Evolutionary conservation across 83 land plant genomes (phyloP), one percentile per base, ranked within the genome.

Genomic region (Diphasiastrum complanatum): DNA sequence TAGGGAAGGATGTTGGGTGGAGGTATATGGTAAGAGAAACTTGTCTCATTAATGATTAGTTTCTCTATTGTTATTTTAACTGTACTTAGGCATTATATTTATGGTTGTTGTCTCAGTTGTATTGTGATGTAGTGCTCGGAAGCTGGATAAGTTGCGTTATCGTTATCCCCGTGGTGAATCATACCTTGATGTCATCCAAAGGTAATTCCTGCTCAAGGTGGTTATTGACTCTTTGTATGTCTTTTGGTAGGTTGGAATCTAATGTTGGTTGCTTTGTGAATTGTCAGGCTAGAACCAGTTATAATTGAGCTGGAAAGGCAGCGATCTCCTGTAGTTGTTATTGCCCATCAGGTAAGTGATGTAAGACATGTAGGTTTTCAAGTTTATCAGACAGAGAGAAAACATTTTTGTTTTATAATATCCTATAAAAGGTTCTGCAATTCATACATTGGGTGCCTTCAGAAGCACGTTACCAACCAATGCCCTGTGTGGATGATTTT

Each of bases 111-210:
- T n/a, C n/a, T n/a, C n/a, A n/a, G n/a, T n/a, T n/a, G n/a, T n/a
- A n/a, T n/a, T n/a, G n/a, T n/a, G n/a, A 28, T 33, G 11, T 80
- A 92, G 98, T 55, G 74, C 98, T 23, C 81, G 98, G 20, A 85
- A 85, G 78, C 76, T 79, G 64, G 98, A 92, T 63, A 92, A 92
- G 66, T 75, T 92, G 41, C 70, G 96, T 45, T 92, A 92, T 49
- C 79, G 98, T 11, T 92, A 92, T 75, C 98, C 98, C 51, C 98
- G 98, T 64, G 98, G 98, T 22, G 98, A 92, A 72, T 92, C 98
- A 31, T 92, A 92, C 57, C 79, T 92, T 51, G 98, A 92, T 79
- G 98, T 92, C 65, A 92, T 92, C 20, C 98, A 92, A 63, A 88
- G 98, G 98, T 92, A 58, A 50, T 52, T 4, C 28, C 6, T 48